Conservation (phyloP, 805 yeast species). For the Kregervanrija fluxuum region DNA sequence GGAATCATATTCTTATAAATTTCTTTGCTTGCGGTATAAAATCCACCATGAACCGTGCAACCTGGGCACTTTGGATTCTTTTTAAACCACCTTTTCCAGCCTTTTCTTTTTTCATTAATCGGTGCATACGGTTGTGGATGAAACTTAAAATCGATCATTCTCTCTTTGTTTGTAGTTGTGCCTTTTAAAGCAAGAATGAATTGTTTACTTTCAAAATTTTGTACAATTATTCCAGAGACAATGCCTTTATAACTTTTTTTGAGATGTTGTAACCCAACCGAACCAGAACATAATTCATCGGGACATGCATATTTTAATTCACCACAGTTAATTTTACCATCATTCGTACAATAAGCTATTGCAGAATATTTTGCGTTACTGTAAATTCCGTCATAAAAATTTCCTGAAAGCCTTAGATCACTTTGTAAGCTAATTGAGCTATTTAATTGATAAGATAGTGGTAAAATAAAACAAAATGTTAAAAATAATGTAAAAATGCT, state of each 20-base stretch:
- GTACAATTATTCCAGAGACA: conserved; percentile 50
- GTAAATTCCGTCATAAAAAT: conserved; percentile 24
- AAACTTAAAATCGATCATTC: conserved; percentile 51
- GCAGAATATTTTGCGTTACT: conserved; percentile 28
- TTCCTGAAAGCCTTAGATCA: too few species aligned
- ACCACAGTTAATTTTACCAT: conserved; percentile 15
- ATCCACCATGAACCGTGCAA: conserved; percentile 63
- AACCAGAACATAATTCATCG: conserved; percentile 23
- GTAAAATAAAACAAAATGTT: too few species aligned
- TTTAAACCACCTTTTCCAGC: conserved; percentile 8
- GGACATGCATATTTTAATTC: conserved; percentile 29
- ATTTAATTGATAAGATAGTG: too few species aligned
- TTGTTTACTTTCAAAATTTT: conserved; percentile 36
- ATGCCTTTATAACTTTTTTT: conserved; percentile 34
- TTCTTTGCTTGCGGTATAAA: conserved; percentile 38
- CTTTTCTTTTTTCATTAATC: conserved; percentile 10
- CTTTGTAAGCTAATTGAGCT: too few species aligned
- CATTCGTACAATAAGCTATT: conserved; percentile 29
- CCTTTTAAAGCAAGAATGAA: conserved; percentile 57
- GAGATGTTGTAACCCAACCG: conserved; percentile 26
- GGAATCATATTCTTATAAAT: conserved; percentile 33
- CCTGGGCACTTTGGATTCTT: conserved; percentile 32
- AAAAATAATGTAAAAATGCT: too few species aligned
- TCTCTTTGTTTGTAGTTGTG: conserved; percentile 51
- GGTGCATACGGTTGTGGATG: conserved; percentile 36